Base-by-base conservation (phyloP, 1,284 basidiomycete species). In the Tilletiaria anomala region DNA sequence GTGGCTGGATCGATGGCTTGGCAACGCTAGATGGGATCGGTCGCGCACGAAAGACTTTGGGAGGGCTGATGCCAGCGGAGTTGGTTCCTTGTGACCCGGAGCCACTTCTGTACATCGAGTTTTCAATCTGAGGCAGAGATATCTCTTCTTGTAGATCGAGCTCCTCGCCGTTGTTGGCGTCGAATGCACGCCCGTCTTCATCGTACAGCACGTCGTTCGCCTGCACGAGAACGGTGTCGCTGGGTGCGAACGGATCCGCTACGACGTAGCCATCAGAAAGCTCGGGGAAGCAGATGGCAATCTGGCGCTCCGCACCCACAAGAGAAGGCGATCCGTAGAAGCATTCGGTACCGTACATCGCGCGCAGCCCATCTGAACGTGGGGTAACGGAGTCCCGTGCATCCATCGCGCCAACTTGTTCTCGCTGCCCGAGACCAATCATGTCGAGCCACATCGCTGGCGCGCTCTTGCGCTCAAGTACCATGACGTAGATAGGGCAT, bases 1-100 rank as follows among this genome's bases (percentile, higher is more conserved):
- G 78, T 0, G 85, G 85, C 18, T 77, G 72, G 46, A 83, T 83
- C 49, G 78, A 74, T 0, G 84, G 82, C 14, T 70, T 63, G 3
- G 61, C 65, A 50, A 73, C 73, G 0, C 80, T 77, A 5, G 73
- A 52, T 0, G 83, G 84, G 0, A 83, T 56, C 0, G 74, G 66
- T n/a, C 83, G 78, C 4, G 83, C 84, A 39, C 73, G 75, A 71
- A 85, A 86, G 80, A 39, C 32, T 5, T 23, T n/a, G 6, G 4
- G 15, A n/a, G 26, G 10, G 26, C 26, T n/a, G 8, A n/a, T n/a
- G 16, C 17, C 16, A 35, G 14, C 15, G 35, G 39, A 15, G 26
- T 34, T 12, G 16, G 12, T 19, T 10, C 35, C 14, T 16, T 35
- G 14, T 1, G 10, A 17, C 5, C 22, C 6, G 5, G 15, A n/a